A percentile compares a stretch with the other conserved stretches of the same genome.
phyloP scores from a whole-genome alignment of 208 protist genomes.

The Trypanosoma cruzi region DNA sequence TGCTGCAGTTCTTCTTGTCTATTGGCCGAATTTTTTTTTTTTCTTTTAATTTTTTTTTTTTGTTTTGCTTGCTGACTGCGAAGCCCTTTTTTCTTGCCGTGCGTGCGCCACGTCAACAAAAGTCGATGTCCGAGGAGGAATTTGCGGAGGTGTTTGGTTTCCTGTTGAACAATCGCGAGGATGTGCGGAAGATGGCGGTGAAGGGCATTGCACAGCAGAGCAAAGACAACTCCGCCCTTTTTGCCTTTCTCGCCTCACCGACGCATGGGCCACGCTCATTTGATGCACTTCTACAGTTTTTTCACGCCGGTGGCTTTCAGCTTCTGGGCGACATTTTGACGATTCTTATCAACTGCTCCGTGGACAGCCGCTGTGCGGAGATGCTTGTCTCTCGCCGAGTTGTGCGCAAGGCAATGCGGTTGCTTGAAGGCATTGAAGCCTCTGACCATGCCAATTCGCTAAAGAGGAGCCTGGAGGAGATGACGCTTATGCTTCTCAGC shows the following conservation, averaged over 20 bases:
- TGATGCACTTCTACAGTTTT: conserved; percentile 63
- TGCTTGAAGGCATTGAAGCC: conserved; percentile 68
- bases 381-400: conserved; percentile 62
- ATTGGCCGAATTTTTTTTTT: neutral
- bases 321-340: conserved; percentile 80
- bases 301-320: conserved; percentile 44
- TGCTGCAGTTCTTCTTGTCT: conserved; percentile 7
- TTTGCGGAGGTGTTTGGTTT: conserved; percentile 75
- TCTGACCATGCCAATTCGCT: conserved; percentile 36
- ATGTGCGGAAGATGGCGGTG: conserved; percentile 85
- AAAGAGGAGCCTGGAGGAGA: conserved; percentile 60
- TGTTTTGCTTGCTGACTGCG: conserved; percentile 2
- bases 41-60: conserved; percentile 8
- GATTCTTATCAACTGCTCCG: conserved; percentile 82
- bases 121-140: conserved; percentile 34
- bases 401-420: conserved; percentile 76
- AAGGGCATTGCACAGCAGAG: conserved; percentile 76
- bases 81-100: neutral
- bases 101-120: no score
- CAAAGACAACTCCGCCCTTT: conserved; percentile 71
- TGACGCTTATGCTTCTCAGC: conserved; percentile 86
- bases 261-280: conserved; percentile 39
- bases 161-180: conserved; percentile 62
- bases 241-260: conserved; percentile 43
- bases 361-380: conserved; percentile 70